Base-by-base conservation (phyloP, 2,329 filamentous ascomycete species). In the Setomelanomma holmii region DNA sequence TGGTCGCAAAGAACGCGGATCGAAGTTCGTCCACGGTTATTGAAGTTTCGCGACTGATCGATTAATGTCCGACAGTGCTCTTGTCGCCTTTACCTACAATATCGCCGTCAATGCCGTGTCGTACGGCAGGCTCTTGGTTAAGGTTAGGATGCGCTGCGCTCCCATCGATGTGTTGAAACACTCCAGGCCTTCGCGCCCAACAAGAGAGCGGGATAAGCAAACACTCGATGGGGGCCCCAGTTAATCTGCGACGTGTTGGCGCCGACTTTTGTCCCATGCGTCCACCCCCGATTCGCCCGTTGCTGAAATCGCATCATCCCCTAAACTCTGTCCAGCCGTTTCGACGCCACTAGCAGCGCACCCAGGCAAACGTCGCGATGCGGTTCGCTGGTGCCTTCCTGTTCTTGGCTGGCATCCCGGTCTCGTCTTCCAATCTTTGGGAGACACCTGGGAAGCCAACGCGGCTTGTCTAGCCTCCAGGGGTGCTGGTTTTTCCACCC, bases 211-310 rank as follows among this genome's bases (percentile, higher is more conserved):
- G 55, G 49, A 56, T 49, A 42, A 38, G 27, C 42, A 44, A 55
- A 41, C 39, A 41, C 19, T 19, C 39, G 20, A 23, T 14, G 20
- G 19, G 22, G n/a, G 49, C 55, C 60, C 59, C 49, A 52, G 50
- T 54, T 47, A 61, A 63, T 53, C 61, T 68, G 63, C 55, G 66
- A 69, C 64, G 58, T 57, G 53, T 56, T 60, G 60, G 64, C 63
- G 61, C 54, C 45, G 45, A 47, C 48, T 22, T 47, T 47, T 22
- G 33, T 39, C 52, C 34, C 45, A 47, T 49, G 53, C 53, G 19
- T 34, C 39, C 16, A 16, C 20, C 34, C 35, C 44, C 51, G 40
- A 64, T 66, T 68, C 56, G 64, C 40, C 36, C 8, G 33, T 10
- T 14, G 3, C 38, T 12, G 39, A 56, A 66, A 68, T 61, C 55